Conservation (phyloP, 106 monocot species). For the Allium sativum region DNA sequence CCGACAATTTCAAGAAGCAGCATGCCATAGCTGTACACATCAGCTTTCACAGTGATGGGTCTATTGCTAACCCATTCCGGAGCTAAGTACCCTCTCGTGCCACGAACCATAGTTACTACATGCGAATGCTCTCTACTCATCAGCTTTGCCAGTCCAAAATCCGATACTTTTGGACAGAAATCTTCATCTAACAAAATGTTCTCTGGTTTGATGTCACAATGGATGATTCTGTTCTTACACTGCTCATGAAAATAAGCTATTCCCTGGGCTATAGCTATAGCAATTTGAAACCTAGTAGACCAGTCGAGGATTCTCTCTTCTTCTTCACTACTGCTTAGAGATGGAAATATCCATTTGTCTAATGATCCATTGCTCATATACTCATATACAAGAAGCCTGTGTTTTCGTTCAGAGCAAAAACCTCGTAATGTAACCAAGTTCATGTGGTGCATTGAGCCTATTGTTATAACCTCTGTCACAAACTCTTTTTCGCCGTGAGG, state of each 20-base stretch:
- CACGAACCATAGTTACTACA: slow-evolving; percentile 49
- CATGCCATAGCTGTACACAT: slow-evolving; percentile 69
- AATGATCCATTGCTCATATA: slow-evolving; percentile 57
- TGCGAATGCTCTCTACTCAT: slow-evolving; percentile 43
- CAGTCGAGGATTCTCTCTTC: slow-evolving; percentile 22
- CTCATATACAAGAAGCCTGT: slow-evolving; percentile 53
- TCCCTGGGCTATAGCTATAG: slow-evolving; percentile 42
- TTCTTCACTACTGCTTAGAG: not conserved
- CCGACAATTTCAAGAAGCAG: slow-evolving; percentile 47
- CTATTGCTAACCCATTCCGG: slow-evolving; percentile 57
- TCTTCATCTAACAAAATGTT: slow-evolving; percentile 44
- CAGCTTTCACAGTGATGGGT: slow-evolving; percentile 55
- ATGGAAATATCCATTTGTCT: slow-evolving; percentile 41
- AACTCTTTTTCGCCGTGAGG: slow-evolving; percentile 46
- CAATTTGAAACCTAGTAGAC: slow-evolving; percentile 30
- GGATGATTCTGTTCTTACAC: slow-evolving; percentile 53
- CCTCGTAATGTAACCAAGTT: slow-evolving; percentile 60
- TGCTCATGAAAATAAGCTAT: slow-evolving; percentile 61
- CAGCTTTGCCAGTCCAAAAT: slow-evolving; percentile 57
- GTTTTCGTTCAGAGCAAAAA: slow-evolving; percentile 48
- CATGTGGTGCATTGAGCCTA: slow-evolving; percentile 61
- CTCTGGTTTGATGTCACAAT: slow-evolving; percentile 76
- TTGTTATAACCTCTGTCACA: slow-evolving; percentile 48
- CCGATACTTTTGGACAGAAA: slow-evolving; percentile 44
- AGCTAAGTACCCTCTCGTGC: slow-evolving; percentile 66